Conservation (phyloP, 768 basidiomycete species). For the Gloeopeniophorella convolvens region DNA sequence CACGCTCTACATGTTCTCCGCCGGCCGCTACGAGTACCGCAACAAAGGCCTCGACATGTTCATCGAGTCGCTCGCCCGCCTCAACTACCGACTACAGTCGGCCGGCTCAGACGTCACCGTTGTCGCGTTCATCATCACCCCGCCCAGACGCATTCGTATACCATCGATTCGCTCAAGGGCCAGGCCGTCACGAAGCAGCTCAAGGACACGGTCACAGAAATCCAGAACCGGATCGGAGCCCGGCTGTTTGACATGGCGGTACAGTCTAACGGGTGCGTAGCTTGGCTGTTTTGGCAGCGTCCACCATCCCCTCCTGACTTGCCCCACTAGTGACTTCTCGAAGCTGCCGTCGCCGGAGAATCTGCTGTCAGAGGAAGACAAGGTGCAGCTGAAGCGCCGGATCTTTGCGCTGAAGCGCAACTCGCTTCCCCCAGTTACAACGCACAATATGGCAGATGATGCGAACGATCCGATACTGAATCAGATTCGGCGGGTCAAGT, state of each 20-base stretch:
- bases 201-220: slow-evolving; percentile 91
- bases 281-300: neutral
- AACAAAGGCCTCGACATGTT: slow-evolving; percentile 99
- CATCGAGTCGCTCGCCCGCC: slow-evolving; percentile 90
- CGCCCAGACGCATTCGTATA: slow-evolving; percentile 95
- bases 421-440: slow-evolving; percentile 92
- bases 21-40: slow-evolving; percentile 97
- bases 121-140: slow-evolving; percentile 99
- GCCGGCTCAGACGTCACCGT: slow-evolving; percentile 72
- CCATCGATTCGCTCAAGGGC: slow-evolving; percentile 93
- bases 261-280: slow-evolving; percentile 76
- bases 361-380: slow-evolving; percentile 86
- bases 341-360: slow-evolving; percentile 66
- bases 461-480: slow-evolving; percentile 87
- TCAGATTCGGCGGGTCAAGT: slow-evolving; percentile 87
- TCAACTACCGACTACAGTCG: slow-evolving; percentile 59
- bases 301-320: neutral
- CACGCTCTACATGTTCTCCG: slow-evolving; percentile 93
- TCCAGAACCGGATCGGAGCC: slow-evolving; percentile 88
- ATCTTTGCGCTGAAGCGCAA: slow-evolving; percentile 95
- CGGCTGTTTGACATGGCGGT: slow-evolving; percentile 93
- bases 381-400: slow-evolving; percentile 88
- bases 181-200: slow-evolving; percentile 98
- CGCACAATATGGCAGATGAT: slow-evolving; percentile 98
- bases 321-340: slow-evolving; percentile 53